Conservation (phyloP, 2,329 filamentous ascomycete genomes). For the Seiridium cupressi region DNA sequence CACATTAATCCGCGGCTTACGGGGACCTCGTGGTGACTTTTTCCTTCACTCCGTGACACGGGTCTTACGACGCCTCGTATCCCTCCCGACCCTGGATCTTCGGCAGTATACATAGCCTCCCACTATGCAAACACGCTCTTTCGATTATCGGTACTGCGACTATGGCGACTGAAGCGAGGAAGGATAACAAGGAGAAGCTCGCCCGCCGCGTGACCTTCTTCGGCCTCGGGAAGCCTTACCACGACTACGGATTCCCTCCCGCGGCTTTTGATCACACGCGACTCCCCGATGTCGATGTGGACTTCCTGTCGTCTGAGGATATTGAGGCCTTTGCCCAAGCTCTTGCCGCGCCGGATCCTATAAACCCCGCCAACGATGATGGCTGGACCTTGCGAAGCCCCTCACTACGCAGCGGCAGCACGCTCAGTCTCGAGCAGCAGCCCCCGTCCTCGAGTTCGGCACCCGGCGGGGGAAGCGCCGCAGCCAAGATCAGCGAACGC, state of each 20-base stretch:
- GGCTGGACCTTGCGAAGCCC: conserved; percentile 38
- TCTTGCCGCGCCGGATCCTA: conserved; percentile 75
- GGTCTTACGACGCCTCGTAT: not conserved
- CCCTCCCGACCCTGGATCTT: not conserved
- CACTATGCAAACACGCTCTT: conserved; percentile 2
- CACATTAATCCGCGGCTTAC: not conserved
- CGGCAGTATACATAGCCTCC: not conserved
- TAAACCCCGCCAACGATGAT: conserved; percentile 60
- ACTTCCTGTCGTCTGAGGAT: conserved; percentile 74
- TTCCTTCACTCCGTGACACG: not conserved
- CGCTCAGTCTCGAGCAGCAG: conserved; percentile 28
- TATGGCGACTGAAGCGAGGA: conserved; percentile 1
- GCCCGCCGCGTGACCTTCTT: conserved; percentile 18
- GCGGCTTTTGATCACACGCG: conserved; percentile 66
- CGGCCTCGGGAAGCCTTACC: conserved; percentile 20
- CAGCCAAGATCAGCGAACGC: conserved; percentile 18
- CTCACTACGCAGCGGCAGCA: conserved; percentile 37
- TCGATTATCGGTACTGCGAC: not conserved
- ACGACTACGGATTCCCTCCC: conserved; percentile 55
- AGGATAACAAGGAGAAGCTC: conserved; percentile 13
- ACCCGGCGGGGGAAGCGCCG: conserved; percentile 27
- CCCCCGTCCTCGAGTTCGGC: conserved; percentile 37
- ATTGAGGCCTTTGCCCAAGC: conserved; percentile 78
- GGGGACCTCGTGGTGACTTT: not conserved
- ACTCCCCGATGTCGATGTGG: conserved; percentile 76